Percentiles rank a stretch among this genome's conserved stretches.
These are phyloP conservation scores for Cardiospermum halicacabum DNA, from an alignment of 345 rosid genomes.

Conservation along the genomic window DNA sequence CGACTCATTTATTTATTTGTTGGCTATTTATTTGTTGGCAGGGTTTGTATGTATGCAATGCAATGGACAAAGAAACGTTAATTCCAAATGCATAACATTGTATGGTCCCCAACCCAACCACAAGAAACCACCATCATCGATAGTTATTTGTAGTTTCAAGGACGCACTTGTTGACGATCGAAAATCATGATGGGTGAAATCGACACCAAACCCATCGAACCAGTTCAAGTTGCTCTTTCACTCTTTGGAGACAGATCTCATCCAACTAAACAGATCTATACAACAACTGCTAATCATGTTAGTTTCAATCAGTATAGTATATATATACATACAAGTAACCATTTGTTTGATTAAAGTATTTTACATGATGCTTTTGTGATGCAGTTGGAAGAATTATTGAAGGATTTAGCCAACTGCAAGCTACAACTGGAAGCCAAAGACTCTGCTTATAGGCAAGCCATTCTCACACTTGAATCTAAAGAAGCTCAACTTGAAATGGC, in stretches of 20 bases:
- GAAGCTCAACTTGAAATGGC: slow-evolving; percentile 40
- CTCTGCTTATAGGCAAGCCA: slow-evolving; percentile 29
- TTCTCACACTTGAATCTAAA: slow-evolving; percentile 30
- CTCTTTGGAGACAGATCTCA: slow-evolving; percentile 32
- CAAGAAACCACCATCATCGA: neutral
- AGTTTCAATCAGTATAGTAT: neutral
- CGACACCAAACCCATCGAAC: slow-evolving; percentile 44
- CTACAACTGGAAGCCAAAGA: slow-evolving; percentile 50
- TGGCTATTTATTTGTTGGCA: too few relatives aligned
- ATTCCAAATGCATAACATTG: slow-evolving; percentile 3
- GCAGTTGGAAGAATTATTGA: slow-evolving; percentile 22
- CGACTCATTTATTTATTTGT: too few relatives aligned
- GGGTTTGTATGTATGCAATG: slow-evolving; percentile 16
- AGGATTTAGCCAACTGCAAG: slow-evolving; percentile 42
- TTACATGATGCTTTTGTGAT: too few relatives aligned
- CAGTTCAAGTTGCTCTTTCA: slow-evolving; percentile 47
- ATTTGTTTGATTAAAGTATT: too few relatives aligned
- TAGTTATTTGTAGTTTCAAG: neutral
- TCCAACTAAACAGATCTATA: slow-evolving; percentile 23
- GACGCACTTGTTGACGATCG: neutral
- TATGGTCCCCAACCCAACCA: slow-evolving; percentile 11
- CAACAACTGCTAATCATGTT: slow-evolving; percentile 27
- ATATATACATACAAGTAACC: too few relatives aligned
- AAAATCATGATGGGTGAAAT: slow-evolving; percentile 40
- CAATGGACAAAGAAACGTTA: neutral